A percentile compares a stretch with the other conserved stretches of the same genome.
phyloP scores from a whole-genome alignment of 1,284 basidiomycete genomes.

The Takashimella koratensis region DNA sequence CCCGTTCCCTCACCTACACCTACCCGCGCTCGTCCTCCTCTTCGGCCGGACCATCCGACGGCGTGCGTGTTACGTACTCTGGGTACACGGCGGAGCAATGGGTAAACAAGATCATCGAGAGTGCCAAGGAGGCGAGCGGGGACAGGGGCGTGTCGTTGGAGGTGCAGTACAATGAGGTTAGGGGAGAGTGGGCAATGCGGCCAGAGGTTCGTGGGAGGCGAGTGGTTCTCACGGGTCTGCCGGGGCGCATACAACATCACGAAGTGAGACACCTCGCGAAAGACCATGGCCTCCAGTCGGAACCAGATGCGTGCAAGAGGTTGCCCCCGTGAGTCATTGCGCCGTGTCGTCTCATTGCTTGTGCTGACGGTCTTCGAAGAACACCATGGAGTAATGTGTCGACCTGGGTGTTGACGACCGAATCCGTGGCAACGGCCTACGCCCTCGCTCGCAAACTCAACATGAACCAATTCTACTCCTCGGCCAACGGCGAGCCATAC shows the following conservation, averaged over 20 bases:
- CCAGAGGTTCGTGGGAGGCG: conserved; percentile 11
- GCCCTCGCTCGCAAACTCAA: conserved; percentile 23
- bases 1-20: not conserved
- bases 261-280: conserved; percentile 10
- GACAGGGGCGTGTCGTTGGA: not conserved
- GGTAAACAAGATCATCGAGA: not conserved
- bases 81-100: not conserved
- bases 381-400: conserved; percentile 12
- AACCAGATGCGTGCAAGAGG: conserved; percentile 5
- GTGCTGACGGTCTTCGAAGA: conserved; percentile 1
- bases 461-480: conserved; percentile 20
- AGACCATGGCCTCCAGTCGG: conserved; percentile 11
- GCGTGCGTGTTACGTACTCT: not conserved
- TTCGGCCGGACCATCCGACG: not conserved
- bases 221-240: conserved; percentile 20
- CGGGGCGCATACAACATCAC: conserved; percentile 4
- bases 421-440: conserved; percentile 25
- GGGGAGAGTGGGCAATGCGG: conserved; percentile 12
- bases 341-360: not conserved
- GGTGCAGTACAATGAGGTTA: not conserved
- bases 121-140: not conserved
- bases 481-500: conserved; percentile 13
- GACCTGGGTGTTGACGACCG: conserved; percentile 22
- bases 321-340: conserved; percentile 17
- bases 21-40: not conserved